Percentiles rank a stretch among this genome's conserved stretches.
Conservation (phyloP, 1,284 basidiomycete species). For the Naganishia sp. region DNA sequence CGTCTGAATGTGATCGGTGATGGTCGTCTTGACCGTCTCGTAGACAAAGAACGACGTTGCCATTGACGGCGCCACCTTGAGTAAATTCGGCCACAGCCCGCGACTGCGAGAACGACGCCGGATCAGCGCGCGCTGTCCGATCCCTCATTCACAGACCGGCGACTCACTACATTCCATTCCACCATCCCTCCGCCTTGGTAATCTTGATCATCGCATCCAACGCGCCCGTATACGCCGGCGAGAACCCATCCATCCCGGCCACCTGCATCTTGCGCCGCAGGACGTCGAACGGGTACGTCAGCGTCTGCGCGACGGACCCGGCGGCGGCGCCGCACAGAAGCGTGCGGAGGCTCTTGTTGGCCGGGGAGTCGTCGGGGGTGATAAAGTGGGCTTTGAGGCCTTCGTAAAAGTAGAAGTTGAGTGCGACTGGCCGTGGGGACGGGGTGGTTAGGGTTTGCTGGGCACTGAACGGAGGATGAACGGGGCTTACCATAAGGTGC, state of each 20-base stretch:
- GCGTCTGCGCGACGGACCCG: conserved; percentile 77
- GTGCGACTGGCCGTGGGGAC: conserved; percentile 49
- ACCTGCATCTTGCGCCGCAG: conserved; percentile 94
- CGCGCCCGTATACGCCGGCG: conserved; percentile 71
- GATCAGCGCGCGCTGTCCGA: too few relatives aligned
- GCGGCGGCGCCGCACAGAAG: conserved; percentile 68
- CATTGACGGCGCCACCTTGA: conserved; percentile 88
- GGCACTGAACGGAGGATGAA: too few relatives aligned
- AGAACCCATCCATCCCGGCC: conserved; percentile 72
- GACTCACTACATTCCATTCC: conserved; percentile 54
- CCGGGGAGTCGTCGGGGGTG: conserved; percentile 30
- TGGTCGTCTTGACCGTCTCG: conserved; percentile 47
- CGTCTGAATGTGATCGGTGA: conserved; percentile 18
- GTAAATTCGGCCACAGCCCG: conserved; percentile 86
- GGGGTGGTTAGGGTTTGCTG: too few relatives aligned
- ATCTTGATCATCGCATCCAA: conserved; percentile 73
- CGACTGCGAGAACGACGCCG: conserved; percentile 59
- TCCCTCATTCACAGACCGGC: too few relatives aligned
- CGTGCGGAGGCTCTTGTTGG: conserved; percentile 57
- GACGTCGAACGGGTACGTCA: conserved; percentile 96
- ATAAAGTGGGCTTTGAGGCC: conserved; percentile 37
- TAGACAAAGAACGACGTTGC: conserved; percentile 66
- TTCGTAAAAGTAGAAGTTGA: conserved; percentile 55
- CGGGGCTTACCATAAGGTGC: conserved; percentile 71
- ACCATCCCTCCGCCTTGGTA: conserved; percentile 68